Conservation (phyloP, 2,329 filamentous ascomycete genomes). For the Tricladium varicosporioides region DNA sequence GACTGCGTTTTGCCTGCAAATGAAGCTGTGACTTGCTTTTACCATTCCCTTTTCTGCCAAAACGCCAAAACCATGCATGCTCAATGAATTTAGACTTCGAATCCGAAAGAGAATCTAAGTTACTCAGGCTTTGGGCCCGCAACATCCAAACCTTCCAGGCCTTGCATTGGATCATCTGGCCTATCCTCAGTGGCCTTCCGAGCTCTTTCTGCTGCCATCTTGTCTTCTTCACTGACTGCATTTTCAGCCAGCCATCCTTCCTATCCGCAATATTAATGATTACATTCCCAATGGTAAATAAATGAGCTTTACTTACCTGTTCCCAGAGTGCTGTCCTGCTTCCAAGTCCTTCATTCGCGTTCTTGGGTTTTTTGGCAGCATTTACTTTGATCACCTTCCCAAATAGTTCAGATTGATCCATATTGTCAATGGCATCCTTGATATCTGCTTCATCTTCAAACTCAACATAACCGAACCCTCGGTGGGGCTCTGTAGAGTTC, state of each 20-base stretch:
- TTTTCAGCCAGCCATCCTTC: conserved; percentile 92
- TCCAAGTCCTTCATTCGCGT: conserved; percentile 79
- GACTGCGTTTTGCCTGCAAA: neutral
- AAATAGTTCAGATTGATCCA: conserved; percentile 96
- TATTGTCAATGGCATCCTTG: conserved; percentile 95
- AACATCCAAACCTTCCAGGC: conserved; percentile 87
- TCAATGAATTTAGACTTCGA: neutral
- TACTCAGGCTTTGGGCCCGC: conserved; percentile 82
- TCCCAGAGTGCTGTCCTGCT: conserved; percentile 97
- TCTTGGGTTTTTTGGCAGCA: conserved; percentile 87
- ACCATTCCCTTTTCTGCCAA: neutral
- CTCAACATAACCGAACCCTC: conserved; percentile 96
- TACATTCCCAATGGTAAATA: neutral
- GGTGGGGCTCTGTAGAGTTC: conserved; percentile 74
- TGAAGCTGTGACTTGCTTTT: neutral
- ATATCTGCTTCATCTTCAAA: conserved; percentile 85
- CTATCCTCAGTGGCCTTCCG: conserved; percentile 50
- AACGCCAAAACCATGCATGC: conserved; percentile 23
- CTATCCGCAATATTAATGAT: conserved; percentile 45
- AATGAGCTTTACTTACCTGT: conserved; percentile 61
- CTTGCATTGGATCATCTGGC: conserved; percentile 89
- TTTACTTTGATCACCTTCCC: conserved; percentile 91
- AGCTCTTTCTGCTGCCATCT: conserved; percentile 55
- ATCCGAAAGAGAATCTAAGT: conserved; percentile 24
- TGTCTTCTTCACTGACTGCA: conserved; percentile 79